These are phyloP conservation scores for Xylaria scruposa DNA, from an alignment of 495 filamentous ascomycete genomes.

Conservation along the genomic window DNA sequence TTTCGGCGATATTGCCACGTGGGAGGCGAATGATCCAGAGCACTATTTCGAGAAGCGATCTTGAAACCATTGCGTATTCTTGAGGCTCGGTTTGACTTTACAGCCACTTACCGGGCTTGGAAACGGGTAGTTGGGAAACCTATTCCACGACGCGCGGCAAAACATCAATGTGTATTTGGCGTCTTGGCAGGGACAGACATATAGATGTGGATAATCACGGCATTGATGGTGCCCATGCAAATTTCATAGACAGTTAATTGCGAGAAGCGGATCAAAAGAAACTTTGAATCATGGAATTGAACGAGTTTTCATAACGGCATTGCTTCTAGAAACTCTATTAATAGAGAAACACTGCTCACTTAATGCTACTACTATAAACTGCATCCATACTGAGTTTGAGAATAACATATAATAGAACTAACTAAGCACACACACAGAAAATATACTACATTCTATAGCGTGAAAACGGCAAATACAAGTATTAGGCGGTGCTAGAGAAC, in stretches of 20 bases:
- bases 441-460: neutral
- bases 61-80: neutral
- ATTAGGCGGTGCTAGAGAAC: neutral
- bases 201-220: neutral
- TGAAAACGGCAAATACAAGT: neutral
- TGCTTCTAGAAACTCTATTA: neutral
- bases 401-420: neutral
- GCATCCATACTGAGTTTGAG: neutral
- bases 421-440: neutral
- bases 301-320: neutral
- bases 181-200: constrained; percentile 10
- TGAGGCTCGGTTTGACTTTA: neutral
- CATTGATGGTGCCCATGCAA: neutral
- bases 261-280: neutral
- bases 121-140: neutral
- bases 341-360: neutral
- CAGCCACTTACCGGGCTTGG: neutral
- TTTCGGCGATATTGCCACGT: neutral
- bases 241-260: neutral
- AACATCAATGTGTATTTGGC: neutral
- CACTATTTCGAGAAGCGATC: neutral
- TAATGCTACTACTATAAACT: neutral
- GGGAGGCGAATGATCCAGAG: neutral
- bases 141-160: neutral
- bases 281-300: neutral